Base-by-base conservation (phyloP, 768 basidiomycete species). In the Mycena metata region DNA sequence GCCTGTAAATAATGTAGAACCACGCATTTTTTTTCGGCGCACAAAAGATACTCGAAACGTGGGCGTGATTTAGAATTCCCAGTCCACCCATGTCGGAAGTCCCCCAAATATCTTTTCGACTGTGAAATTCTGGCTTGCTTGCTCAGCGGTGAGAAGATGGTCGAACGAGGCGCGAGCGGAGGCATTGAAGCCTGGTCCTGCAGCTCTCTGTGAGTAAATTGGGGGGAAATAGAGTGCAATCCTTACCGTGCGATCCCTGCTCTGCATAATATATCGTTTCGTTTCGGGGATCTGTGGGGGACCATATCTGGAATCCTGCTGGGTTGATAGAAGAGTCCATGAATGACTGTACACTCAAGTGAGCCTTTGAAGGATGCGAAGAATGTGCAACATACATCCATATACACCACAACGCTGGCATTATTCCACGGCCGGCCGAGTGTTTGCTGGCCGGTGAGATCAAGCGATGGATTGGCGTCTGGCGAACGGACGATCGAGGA, bases 281-380 rank as follows among this genome's bases (percentile, higher is more conserved):
- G 49, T 70, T 70, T 30, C 69, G 60, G 5, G 69, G 69, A 36
- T 70, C 69, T 1, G 60, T 66, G 12, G 61, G 65, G 10, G 69
- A 45, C 69, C 69, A 70, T 35, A 70, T 70, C 43, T 66, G 45
- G 56, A 67, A 70, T 45, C 84, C 83, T 5, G 66, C 73, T 2
- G 81, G 75, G 9, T 76, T n/a, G 33, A 84, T 77, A 51, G 78
- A 81, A 6, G 79, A 74, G 54, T 85, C 83, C 83, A 85, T 85
- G 57, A 26, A 70, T 23, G 69, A 70, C 69, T 70, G 54, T 2
- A 39, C 15, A 36, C 1, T 15, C 23, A 17, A 11, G 36, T 61
- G 21, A 61, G 49, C 9, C 12, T 10, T 2, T 15, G 30, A 6
- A 9, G 11, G 24, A 43, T 45, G 45, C 13, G 12, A 46, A 7